Base-by-base conservation (phyloP, 495 filamentous ascomycete species). In the Paragyromitra xinjiangensis region DNA sequence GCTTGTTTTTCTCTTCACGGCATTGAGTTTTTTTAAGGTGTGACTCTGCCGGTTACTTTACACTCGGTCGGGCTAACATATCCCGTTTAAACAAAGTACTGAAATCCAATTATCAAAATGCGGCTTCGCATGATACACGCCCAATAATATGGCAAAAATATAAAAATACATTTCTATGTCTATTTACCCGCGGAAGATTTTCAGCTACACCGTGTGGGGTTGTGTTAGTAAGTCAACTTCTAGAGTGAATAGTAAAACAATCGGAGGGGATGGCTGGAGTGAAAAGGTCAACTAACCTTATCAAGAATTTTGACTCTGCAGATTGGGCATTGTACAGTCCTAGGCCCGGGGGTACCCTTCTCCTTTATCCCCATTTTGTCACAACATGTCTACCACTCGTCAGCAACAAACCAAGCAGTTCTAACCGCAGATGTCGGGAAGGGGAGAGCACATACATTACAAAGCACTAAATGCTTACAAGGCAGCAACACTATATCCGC, bases 401-500 rank as follows among this genome's bases (percentile, higher is more conserved):
- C 7, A 34, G 45, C 24, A 63, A 37, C 14, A 40, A 45, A 56
- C 48, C 3, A 48, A 42, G 34, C 16, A 16, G 19, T 12, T 9
- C 9, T 11, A 39, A 26, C 4, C 1, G 37, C 34, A 50, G 5
- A 73, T 5, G 24, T 11, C 0, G 7, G 26, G 6, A 24, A 29
- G 19, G 24, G 12, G n/a, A 6, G 29, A n/a, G 12, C 26, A 26
- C 75, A 69, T 69, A 80, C 78, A 37, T 48, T 73, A 76, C 88
- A 90, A 80, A 90, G 84, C 29, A 87, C 85, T 39, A 88, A 79
- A 81, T 90, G 88, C 6, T 87, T 88, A 71, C 88, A 90, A 6
- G 88, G 88, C 24, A 90, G 71, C 12, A 88, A 73, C 6, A 86
- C 86, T 0, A 86, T 88, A 81, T 89, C 86, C 6, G 88, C 86